A percentile compares a stretch with the other conserved stretches of the same genome.
phyloP scores from a whole-genome alignment of 352 stramenopile species.

The Pseudoperonospora humuli region DNA sequence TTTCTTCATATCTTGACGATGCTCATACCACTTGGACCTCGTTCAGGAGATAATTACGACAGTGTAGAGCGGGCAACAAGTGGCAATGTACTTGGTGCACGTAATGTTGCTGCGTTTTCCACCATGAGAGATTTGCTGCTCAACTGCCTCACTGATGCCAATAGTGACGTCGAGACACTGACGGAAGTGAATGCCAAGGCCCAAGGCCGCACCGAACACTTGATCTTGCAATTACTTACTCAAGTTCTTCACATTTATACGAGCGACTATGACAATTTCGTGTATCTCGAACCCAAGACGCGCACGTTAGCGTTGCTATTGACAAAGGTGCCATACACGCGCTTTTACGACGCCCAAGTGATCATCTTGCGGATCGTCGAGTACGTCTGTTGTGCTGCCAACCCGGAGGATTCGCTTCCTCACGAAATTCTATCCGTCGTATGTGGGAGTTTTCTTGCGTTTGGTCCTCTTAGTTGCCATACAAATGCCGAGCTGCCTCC shows the following conservation, averaged over 20 bases:
- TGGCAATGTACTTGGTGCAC: constrained; percentile 36
- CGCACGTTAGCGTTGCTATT: constrained; percentile 59
- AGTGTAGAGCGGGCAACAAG: constrained; percentile 32
- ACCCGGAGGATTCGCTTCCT: constrained; percentile 31
- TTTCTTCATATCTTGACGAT: constrained; percentile 48
- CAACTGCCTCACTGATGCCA: constrained; percentile 31
- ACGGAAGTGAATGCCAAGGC: background rate
- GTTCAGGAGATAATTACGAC: constrained; percentile 29
- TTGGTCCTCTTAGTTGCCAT: constrained; percentile 4
- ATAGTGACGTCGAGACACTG: constrained; percentile 1
- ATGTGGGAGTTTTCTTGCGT: constrained; percentile 57
- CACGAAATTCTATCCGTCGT: constrained; percentile 59
- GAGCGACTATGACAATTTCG: constrained; percentile 62
- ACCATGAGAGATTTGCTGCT: constrained; percentile 60
- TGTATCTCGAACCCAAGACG: constrained; percentile 60
- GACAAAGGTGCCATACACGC: constrained; percentile 49
- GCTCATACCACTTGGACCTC: constrained; percentile 49
- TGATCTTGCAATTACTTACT: constrained; percentile 54
- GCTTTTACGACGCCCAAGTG: constrained; percentile 47
- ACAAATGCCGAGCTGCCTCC: background rate
- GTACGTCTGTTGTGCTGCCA: constrained; percentile 57
- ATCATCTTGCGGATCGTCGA: constrained; percentile 76
- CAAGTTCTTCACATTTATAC: constrained; percentile 67
- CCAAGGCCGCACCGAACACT: constrained; percentile 29
- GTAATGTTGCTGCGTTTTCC: constrained; percentile 59